Percentiles rank a stretch among this genome's conserved stretches.
Conservation (phyloP, 352 stramenopile species). For the Pythium brachiatum region DNA sequence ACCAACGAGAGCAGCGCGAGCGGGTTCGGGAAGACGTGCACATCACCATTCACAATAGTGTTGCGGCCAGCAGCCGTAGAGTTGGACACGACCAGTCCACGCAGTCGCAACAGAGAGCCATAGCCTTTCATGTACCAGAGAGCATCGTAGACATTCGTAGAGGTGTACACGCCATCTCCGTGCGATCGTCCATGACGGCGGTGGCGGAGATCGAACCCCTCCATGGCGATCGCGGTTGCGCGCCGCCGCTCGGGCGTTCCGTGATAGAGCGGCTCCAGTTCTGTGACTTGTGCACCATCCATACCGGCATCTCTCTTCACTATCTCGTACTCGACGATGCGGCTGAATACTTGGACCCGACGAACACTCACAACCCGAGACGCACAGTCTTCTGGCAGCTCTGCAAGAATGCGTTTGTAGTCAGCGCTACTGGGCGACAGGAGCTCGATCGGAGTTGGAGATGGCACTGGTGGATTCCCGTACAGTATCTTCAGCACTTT, state of each 20-base stretch:
- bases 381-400: not conserved
- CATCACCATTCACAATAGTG: conserved; percentile 5
- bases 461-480: not conserved
- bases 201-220: conserved; percentile 21
- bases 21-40: conserved; percentile 27
- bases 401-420: conserved; percentile 3
- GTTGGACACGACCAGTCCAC: conserved; percentile 10
- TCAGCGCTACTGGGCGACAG: not conserved
- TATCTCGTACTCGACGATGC: not conserved
- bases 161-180: conserved; percentile 22
- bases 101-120: conserved; percentile 14
- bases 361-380: conserved; percentile 11
- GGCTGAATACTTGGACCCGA: not conserved
- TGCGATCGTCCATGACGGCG: not conserved
- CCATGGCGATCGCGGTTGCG: conserved; percentile 19
- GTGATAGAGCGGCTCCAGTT: conserved; percentile 16
- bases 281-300: too few relatives aligned
- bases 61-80: not conserved
- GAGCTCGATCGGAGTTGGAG: conserved; percentile 5
- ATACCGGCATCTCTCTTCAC: not conserved
- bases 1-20: conserved; percentile 11
- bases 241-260: conserved; percentile 23
- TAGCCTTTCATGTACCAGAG: not conserved
- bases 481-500: conserved; percentile 13
- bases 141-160: not conserved